Percentiles rank a stretch among this genome's conserved stretches.
Evolutionary conservation across 1,284 basidiomycete species (phyloP).

Genomic region (Naganishia albida): DNA sequence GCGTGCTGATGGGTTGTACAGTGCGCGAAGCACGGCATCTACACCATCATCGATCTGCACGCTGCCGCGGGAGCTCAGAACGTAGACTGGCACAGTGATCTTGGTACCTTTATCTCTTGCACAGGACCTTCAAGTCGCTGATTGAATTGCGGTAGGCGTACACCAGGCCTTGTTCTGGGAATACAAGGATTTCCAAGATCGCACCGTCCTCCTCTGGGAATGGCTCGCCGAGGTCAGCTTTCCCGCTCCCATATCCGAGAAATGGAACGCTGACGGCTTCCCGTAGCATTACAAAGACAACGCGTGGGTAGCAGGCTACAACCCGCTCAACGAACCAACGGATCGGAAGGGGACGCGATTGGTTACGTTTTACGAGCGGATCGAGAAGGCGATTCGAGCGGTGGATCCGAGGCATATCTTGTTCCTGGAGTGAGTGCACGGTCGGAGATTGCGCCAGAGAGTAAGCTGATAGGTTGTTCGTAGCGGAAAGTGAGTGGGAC

Average conservation of each 20-base stretch:
- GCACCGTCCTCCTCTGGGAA: slow-evolving; percentile 68
- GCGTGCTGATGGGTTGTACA: slow-evolving; percentile 9
- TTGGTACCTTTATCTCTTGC: slow-evolving; percentile 20
- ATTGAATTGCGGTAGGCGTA: not conserved
- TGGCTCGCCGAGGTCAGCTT: slow-evolving; percentile 57
- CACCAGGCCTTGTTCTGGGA: slow-evolving; percentile 59
- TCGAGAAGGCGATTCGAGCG: slow-evolving; percentile 64
- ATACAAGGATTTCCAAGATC: slow-evolving; percentile 75
- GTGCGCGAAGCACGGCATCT: slow-evolving; percentile 50
- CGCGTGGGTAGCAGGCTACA: slow-evolving; percentile 67
- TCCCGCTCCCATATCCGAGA: too few species aligned
- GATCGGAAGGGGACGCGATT: slow-evolving; percentile 59
- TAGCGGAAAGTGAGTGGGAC: not conserved
- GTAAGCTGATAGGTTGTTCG: not conserved
- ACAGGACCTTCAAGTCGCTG: not conserved
- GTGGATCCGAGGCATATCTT: slow-evolving; percentile 65
- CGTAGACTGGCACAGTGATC: slow-evolving; percentile 51
- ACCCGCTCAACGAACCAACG: slow-evolving; percentile 73
- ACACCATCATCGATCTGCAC: slow-evolving; percentile 53
- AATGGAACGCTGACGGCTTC: too few species aligned
- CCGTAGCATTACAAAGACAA: slow-evolving; percentile 64
- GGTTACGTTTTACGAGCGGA: slow-evolving; percentile 64
- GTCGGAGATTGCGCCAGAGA: not conserved
- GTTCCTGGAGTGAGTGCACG: slow-evolving; percentile 41
- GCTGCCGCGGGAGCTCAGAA: slow-evolving; percentile 52